Percentiles rank a stretch among this genome's conserved stretches.
phyloP scores from a whole-genome alignment of 495 filamentous ascomycete genomes.

The Aspergillus bridgeri region DNA sequence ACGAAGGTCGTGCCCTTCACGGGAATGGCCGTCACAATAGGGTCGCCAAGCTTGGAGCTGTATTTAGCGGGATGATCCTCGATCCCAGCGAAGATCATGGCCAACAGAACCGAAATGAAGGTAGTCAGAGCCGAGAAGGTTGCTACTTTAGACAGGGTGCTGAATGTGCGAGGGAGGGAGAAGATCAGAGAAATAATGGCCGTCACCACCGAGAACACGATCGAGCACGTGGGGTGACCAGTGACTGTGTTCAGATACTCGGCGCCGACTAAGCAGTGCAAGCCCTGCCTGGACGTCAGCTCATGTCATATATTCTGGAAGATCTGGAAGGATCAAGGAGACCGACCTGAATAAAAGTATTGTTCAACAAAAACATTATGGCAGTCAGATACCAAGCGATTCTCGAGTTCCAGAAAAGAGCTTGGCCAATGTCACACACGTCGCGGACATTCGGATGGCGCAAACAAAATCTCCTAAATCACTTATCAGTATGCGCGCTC shows the following conservation, averaged over 20 bases:
- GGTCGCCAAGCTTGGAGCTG: conserved; percentile 51
- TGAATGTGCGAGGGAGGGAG: conserved; percentile 80
- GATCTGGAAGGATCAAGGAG: conserved; percentile 7
- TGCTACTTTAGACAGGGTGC: conserved; percentile 68
- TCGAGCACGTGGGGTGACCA: conserved; percentile 60
- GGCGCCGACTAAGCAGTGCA: conserved; percentile 75
- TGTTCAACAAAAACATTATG: conserved; percentile 86
- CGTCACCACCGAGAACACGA: conserved; percentile 68
- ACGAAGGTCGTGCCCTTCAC: conserved; percentile 74
- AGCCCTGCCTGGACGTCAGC: conserved; percentile 44
- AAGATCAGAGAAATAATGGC: conserved; percentile 67
- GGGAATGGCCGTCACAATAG: conserved; percentile 62
- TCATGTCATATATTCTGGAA: neutral
- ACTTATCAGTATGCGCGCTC: conserved; percentile 8
- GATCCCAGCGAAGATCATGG: conserved; percentile 71
- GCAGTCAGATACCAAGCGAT: conserved; percentile 83
- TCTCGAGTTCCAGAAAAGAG: conserved; percentile 75
- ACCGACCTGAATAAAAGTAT: conserved; percentile 74
- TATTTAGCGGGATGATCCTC: conserved; percentile 65
- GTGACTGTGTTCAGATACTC: conserved; percentile 86
- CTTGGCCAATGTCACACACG: conserved; percentile 87
- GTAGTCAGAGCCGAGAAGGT: conserved; percentile 77
- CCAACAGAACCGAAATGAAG: conserved; percentile 78
- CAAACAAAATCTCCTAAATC: conserved; percentile 70
- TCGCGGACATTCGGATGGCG: conserved; percentile 83